Base-by-base conservation (phyloP, 345 rosid species). In the Corymbia maculata region DNA sequence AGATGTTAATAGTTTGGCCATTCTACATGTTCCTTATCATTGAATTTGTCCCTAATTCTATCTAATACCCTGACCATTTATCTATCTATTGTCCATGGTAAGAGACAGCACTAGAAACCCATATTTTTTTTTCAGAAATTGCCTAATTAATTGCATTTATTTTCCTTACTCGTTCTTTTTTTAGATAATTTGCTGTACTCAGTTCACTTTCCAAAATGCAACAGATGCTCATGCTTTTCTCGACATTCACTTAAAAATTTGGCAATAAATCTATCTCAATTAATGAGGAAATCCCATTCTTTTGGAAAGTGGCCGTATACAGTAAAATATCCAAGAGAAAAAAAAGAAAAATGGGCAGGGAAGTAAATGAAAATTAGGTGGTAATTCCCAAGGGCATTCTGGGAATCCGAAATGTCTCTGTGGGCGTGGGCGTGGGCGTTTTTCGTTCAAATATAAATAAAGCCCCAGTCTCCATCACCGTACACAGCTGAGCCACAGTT, bases 301-400 rank as follows among this genome's bases (percentile, higher is more conserved):
- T n/a, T 55, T 22, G 61, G 61, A 55, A 55, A 55, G 61, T 55
- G 61, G 61, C 61, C 61, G 2, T 55, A 55, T 55, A 21, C 13
- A 30, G 30, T 26, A 61, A 61, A 61, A 61, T 26, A 6, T 36
- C 75, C 75, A n/a, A 14, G 17, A 52, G n/a, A 52, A 52, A 64
- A 1, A 64, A n/a, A n/a, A n/a, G 1, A 16, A 7, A n/a, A n/a
- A 0, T 5, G 15, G 30, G 30, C 7, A 12, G 15, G 66, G 24
- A 64, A 8, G 30, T 13, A n/a, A n/a, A n/a, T 6, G 36, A 14
- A 14, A 14, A n/a, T 36, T n/a, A 64, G 22, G 21, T 75, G 12
- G 82, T 11, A 36, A 36, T 75, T 75, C 19, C 49, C 49, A 75
- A 49, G 82, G 82, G 82, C 26, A 75, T 19, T 75, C 42, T 9